Evolutionary conservation across 139 green algal species (phyloP).

Genomic region (Pleodorina starrii): DNA sequence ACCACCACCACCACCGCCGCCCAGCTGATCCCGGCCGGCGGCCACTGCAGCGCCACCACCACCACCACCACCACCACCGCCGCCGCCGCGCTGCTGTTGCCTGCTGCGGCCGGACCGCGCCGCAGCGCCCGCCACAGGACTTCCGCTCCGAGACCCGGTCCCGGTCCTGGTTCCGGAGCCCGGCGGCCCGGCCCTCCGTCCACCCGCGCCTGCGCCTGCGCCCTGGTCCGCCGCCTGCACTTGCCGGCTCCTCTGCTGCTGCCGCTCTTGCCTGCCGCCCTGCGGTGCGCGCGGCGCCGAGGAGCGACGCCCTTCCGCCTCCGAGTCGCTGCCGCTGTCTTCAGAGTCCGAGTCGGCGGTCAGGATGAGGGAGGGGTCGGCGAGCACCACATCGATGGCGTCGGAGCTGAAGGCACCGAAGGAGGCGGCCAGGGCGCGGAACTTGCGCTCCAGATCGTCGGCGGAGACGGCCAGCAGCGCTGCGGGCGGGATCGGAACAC

Average conservation of each 20-base stretch:
- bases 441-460: not conserved
- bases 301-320: no score
- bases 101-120: not conserved
- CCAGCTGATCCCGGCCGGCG: no score
- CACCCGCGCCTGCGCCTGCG: not conserved
- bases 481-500: no score
- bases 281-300: no score
- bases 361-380: constrained; percentile 45
- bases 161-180: not conserved
- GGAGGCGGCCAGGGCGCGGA: constrained; percentile 18
- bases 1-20: no score
- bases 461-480: constrained; percentile 29
- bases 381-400: constrained; percentile 49
- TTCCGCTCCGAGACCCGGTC: not conserved
- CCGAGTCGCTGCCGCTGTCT: no score
- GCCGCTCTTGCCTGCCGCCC: not conserved
- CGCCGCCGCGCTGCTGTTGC: not conserved
- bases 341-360: not conserved
- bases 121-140: not conserved
- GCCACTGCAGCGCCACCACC: no score
- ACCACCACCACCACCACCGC: no score
- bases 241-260: not conserved
- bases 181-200: no score
- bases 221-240: not conserved
- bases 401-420: constrained; percentile 46